Base-by-base conservation (phyloP, 495 filamentous ascomycete genomes). In the Viridothelium virens region DNA sequence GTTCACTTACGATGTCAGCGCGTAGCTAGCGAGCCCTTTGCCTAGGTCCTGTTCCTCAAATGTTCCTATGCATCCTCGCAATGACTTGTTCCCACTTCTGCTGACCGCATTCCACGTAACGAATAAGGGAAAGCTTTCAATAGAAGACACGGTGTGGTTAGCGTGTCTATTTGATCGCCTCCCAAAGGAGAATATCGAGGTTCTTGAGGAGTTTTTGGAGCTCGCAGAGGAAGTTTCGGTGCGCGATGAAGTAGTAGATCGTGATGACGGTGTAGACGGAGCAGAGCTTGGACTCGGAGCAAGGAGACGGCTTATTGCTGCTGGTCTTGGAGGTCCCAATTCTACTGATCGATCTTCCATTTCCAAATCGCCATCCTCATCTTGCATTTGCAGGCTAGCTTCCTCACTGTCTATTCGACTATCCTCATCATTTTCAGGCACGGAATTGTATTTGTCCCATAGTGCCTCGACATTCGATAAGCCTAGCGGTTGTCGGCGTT, bases 61-160 rank as follows among this genome's bases (percentile, higher is more conserved):
- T 0, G 94, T 98, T 69, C 94, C 94, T 71, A 98, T 98, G 81
- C 94, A 98, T 38, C 94, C 94, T 59, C 94, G 89, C 16, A 98
- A 82, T 41, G 82, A 85, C 69, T 85, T 87, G 65, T 82, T 75
- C 16, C 83, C 84, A 66, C 82, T 82, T 34, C 80, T 79, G 0
- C 74, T 66, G 37, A 89, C 63, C 1, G 84, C 90, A 75, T 96
- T 96, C 94, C 95, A 98, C 0, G 94, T 97, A 14, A 98, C 89
- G 74, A 98, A 98, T 14, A 98, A 81, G 4, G 94, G 94, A 62
- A 78, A 79, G 31, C 69, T 66, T 71, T 74, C 71, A 59, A 7
- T n/a, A 12, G 71, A 75, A 47, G 71, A 18, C 65, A 48, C 18
- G 64, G 69, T 25, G 25, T 18, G 7, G 69, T 50, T 69, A 72